phyloP scores from a whole-genome alignment of 2,329 filamentous ascomycete species.

The Calonectria henricotiae region DNA sequence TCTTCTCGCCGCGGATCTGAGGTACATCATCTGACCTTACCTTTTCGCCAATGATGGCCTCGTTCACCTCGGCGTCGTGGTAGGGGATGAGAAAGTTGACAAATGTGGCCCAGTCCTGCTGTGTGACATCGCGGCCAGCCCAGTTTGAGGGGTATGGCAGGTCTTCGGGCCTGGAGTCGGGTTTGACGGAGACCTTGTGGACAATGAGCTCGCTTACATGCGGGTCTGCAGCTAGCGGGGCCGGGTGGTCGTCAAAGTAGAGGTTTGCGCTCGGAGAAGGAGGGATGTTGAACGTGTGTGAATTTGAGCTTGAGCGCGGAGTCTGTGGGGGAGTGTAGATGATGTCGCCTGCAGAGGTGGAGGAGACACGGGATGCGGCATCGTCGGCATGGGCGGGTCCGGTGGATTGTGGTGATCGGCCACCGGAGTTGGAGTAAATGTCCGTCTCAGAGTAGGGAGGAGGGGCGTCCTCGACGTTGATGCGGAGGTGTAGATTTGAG shows the following conservation, averaged over 20 bases:
- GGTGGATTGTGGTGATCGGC: conserved; percentile 46
- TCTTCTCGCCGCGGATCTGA: conserved; percentile 53
- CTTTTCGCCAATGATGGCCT: conserved; percentile 67
- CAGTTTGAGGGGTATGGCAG: conserved; percentile 63
- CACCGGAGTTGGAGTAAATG: conserved; percentile 64
- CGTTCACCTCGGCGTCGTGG: conserved; percentile 63
- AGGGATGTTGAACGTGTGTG: conserved; percentile 41
- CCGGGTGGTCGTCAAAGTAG: conserved; percentile 67
- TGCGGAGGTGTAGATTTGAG: conserved; percentile 40
- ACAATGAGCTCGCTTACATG: conserved; percentile 48
- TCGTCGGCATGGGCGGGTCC: conserved; percentile 56
- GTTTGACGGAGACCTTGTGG: conserved; percentile 57
- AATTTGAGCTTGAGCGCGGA: conserved; percentile 56
- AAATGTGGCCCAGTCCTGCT: conserved; percentile 74
- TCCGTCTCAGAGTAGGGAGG: conserved; percentile 74
- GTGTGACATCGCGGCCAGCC: conserved; percentile 63
- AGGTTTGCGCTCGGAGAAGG: conserved; percentile 49
- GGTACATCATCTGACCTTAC: conserved; percentile 60
- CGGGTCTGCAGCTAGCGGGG: conserved; percentile 49
- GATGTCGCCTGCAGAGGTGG: conserved; percentile 62
- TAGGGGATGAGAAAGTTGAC: conserved; percentile 71
- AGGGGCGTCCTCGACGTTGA: conserved; percentile 59
- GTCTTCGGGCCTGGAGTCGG: conserved; percentile 60
- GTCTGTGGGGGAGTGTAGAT: conserved; percentile 70
- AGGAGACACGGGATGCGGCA: conserved; percentile 59